Evolutionary conservation across 2,329 filamentous ascomycete species (phyloP), one percentile per base, ranked within the genome.

Genomic region (Curvularia spicifera): DNA sequence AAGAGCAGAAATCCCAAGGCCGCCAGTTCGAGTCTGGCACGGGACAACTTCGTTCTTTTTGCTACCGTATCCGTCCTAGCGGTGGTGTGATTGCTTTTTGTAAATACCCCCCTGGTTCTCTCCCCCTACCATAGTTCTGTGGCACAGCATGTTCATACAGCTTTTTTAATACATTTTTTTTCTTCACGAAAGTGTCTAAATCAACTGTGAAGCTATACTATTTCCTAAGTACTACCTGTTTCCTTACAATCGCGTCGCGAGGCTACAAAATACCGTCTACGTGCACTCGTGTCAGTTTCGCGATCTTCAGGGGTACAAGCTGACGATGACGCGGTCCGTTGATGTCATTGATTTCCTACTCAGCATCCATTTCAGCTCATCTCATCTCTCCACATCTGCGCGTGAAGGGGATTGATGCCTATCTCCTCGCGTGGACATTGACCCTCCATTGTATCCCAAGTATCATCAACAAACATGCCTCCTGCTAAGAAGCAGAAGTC

Each of bases 1-100:
- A 7, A 61, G 62, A 57, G 58, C 48, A 67, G 67, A 64, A 49
- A 69, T 69, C 67, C 67, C 65, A 68, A 69, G 67, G 67, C 59
- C 67, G 62, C 65, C 65, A 69, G 67, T 69, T 69, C 67, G 67
- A 69, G 61, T 68, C 67, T 69, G 65, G 65, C 62, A 67, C 60
- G 67, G 64, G 63, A 60, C 63, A 65, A 1, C 7, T 40, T 53
- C 40, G 15, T 50, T 57, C 26, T 60, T 60, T 57, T 59, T 37
- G 40, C 18, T 18, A 1, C 3, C 29, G 6, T 5, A 24, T 24
- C 6, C 8, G 1, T 12, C 7, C 7, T 31, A 10, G 24, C 28
- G 5, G 8, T 39, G 9, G n/a, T 40, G 6, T n/a, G 20, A 42
- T 43, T 51, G 35, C 37, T 51, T 22, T 31, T 33, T 47, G 18